Percentiles rank a stretch among this genome's conserved stretches.
Evolutionary conservation across 768 basidiomycete species (phyloP).

Genomic region (Rubroboletus pulcherrimus): DNA sequence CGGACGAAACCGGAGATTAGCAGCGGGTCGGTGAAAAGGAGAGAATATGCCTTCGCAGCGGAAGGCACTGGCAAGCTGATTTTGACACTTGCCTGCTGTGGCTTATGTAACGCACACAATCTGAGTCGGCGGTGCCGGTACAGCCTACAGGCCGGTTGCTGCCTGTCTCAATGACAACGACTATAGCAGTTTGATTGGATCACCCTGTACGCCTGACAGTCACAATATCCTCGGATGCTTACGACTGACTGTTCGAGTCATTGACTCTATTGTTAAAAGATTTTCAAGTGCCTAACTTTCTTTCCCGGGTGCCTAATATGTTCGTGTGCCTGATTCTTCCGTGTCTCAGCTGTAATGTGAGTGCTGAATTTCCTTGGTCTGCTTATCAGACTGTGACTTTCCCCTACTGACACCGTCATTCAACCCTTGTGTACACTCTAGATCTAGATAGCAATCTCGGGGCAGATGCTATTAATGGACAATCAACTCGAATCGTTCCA

Average conservation of each 20-base stretch:
- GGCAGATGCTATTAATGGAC: no score
- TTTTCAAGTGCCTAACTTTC: no score
- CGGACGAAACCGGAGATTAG: constrained; percentile 22
- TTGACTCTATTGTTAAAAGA: no score
- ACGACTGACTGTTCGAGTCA: no score
- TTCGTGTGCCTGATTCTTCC: neutral
- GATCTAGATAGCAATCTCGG: neutral
- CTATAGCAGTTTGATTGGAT: neutral
- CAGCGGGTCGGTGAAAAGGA: constrained; percentile 19
- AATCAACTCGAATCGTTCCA: constrained; percentile 23
- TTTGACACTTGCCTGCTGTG: neutral
- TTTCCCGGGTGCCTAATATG: neutral
- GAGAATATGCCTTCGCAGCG: constrained; percentile 3
- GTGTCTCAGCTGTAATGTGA: neutral
- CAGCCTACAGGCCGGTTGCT: no score
- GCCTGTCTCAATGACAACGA: neutral
- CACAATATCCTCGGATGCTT: neutral
- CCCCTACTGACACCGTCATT: neutral
- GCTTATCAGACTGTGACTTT: neutral
- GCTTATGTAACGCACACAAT: neutral
- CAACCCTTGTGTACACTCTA: no score
- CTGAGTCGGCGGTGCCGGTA: no score
- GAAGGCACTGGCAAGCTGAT: neutral
- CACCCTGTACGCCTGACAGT: neutral
- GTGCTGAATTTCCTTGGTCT: neutral